Conservation (phyloP, 2,329 filamentous ascomycete species). For the Immersiporthe knoxdaviesiana region DNA sequence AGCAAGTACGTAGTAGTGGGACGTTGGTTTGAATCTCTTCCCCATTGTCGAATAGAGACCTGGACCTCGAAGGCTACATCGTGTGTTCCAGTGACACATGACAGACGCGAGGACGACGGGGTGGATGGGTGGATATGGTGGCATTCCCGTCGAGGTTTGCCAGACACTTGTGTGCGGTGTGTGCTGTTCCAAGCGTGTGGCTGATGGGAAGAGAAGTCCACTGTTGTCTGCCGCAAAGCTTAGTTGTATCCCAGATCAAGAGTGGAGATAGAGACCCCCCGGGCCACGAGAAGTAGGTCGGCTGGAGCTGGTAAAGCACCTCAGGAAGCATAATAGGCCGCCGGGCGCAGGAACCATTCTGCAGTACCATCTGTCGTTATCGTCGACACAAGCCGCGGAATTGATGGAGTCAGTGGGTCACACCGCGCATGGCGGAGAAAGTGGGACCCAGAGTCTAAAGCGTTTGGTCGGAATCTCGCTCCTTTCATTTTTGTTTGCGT, state of each 20-base stretch:
- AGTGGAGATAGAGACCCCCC: neutral
- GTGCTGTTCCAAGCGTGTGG: too few relatives aligned
- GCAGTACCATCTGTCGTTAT: neutral
- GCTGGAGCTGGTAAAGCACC: neutral
- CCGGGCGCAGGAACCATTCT: neutral
- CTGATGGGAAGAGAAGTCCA: neutral
- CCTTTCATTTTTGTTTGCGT: neutral
- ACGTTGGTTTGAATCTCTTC: neutral
- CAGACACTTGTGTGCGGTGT: neutral
- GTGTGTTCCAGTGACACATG: constrained; percentile 8
- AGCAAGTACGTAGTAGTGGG: constrained; percentile 1
- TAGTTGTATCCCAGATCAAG: neutral
- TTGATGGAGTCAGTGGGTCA: neutral
- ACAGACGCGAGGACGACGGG: neutral
- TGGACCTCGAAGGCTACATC: neutral
- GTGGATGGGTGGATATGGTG: neutral
- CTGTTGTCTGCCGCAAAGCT: neutral
- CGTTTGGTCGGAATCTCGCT: neutral
- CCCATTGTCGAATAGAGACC: neutral
- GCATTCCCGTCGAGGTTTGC: neutral
- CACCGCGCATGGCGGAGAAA: neutral
- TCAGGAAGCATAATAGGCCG: neutral
- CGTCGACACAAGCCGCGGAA: neutral
- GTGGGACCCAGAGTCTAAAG: neutral
- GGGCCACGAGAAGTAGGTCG: neutral